Evolutionary conservation across 257 asterid genomes (phyloP).

Genomic region (Fraxinus anomala): DNA sequence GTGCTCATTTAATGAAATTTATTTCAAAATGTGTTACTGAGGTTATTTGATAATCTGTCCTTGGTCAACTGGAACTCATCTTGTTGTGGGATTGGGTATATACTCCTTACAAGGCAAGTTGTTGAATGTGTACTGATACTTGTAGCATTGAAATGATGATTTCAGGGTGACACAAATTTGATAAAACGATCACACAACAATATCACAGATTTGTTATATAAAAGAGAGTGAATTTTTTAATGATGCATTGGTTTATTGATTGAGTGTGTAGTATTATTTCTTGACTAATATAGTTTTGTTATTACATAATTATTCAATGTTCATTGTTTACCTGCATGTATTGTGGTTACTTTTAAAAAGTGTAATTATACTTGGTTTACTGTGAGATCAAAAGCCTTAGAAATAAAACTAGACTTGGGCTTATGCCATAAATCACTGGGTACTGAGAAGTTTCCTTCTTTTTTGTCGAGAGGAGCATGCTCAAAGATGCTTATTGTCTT

Average conservation of each 20-base stretch:
- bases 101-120: neutral
- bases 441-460: neutral
- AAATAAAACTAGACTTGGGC: neutral
- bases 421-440: neutral
- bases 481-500: neutral
- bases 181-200: neutral
- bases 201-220: neutral
- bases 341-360: neutral
- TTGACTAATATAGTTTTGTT: neutral
- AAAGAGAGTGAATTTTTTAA: neutral
- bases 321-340: neutral
- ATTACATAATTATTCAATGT: neutral
- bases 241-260: neutral
- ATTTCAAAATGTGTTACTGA: neutral
- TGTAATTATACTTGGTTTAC: neutral
- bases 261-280: neutral
- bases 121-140: neutral
- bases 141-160: neutral
- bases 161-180: neutral
- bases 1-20: slow-evolving; percentile 38
- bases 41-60: slow-evolving; percentile 6
- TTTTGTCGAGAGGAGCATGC: neutral
- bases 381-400: neutral
- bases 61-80: slow-evolving; percentile 9
- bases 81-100: neutral